These are phyloP conservation scores for Apodospora peruviana DNA, from an alignment of 495 filamentous ascomycete genomes.

Conservation along the genomic window DNA sequence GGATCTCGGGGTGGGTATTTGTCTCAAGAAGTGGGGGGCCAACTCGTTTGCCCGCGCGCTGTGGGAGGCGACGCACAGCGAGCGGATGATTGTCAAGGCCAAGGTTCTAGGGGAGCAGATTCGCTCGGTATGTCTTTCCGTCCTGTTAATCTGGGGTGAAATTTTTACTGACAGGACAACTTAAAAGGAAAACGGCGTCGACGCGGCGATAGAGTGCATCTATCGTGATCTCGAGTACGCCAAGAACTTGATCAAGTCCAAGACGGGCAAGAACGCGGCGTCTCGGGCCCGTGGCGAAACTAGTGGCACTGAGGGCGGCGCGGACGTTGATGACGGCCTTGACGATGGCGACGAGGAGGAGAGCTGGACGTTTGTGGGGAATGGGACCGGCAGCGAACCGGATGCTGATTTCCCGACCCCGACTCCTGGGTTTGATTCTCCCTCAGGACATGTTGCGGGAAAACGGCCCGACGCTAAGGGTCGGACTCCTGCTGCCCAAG, in stretches of 20 bases:
- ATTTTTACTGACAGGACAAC: slow-evolving; percentile 37
- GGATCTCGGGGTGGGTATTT: slow-evolving; percentile 87
- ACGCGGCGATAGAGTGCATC: slow-evolving; percentile 82
- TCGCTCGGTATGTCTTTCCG: slow-evolving; percentile 58
- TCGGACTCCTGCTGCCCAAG: too few species aligned
- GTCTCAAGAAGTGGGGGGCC: slow-evolving; percentile 81
- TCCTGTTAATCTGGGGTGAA: slow-evolving; percentile 23
- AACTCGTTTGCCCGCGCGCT: slow-evolving; percentile 74
- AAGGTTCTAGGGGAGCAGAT: slow-evolving; percentile 77
- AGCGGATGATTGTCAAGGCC: slow-evolving; percentile 86
- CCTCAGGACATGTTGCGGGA: too few species aligned
- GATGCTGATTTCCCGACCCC: slow-evolving; percentile 16
- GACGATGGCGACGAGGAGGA: slow-evolving; percentile 40
- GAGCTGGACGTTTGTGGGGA: slow-evolving; percentile 46
- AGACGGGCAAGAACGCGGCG: slow-evolving; percentile 43
- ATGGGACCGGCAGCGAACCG: slow-evolving; percentile 23
- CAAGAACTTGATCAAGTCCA: slow-evolving; percentile 69
- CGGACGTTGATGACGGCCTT: slow-evolving; percentile 10
- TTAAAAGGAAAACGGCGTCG: slow-evolving; percentile 78
- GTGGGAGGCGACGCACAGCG: slow-evolving; percentile 85
- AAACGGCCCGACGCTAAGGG: too few species aligned
- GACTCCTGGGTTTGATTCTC: neutral
- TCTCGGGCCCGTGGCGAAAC: slow-evolving; percentile 36
- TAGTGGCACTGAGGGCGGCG: slow-evolving; percentile 14
- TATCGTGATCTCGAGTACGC: slow-evolving; percentile 97